Base-by-base conservation (phyloP, 164 flowering plant species). In the Kingdonia uniflora region DNA sequence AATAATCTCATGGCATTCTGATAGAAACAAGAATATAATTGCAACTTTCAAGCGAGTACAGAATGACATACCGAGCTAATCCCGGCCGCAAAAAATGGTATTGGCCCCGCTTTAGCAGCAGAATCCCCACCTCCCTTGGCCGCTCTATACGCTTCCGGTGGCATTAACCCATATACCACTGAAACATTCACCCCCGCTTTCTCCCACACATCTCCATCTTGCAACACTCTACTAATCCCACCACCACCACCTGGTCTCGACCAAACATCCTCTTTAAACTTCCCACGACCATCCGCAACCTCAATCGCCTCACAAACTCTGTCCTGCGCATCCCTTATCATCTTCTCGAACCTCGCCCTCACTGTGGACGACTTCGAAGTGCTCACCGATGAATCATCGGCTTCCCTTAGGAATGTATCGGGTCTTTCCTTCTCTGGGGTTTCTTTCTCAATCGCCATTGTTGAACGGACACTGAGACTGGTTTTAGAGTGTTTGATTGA, bases 111-210 rank as follows among this genome's bases (percentile, higher is more conserved):
- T 57, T 85, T 87, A 3, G 16, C 26, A 22, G 54, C 33, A 40
- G 71, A n/a, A 62, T 47, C n/a, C 63, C 40, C 49, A 14, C 70
- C 79, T 38, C 72, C 77, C 38, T 76, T 85, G 19, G 99, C 97
- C 52, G 99, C 97, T 16, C 99, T 62, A 55, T 92, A 92, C 21
- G 99, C 99, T 25, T 92, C 99, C 6, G 99, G 95, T 2, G 99
- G 99, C 99, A 92, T 92, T 20, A 79, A 67, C 1, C 99, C 99
- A 54, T 92, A 92, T 7, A 92, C 99, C 49, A 92, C 99, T 1
- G 91, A 86, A 5, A 88, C 89, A 71, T 92, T 92, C 20, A 92
- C 99, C 0, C 96, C 97, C 4, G 97, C 99, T 58, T 92, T 92
- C 78, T 92, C 99, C 80, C 80, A 92, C 59, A 88, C 83, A 14